Evolutionary conservation across 2,329 filamentous ascomycete species (phyloP), one percentile per base, ranked within the genome.

Genomic region (Scedosporium dehoogii): DNA sequence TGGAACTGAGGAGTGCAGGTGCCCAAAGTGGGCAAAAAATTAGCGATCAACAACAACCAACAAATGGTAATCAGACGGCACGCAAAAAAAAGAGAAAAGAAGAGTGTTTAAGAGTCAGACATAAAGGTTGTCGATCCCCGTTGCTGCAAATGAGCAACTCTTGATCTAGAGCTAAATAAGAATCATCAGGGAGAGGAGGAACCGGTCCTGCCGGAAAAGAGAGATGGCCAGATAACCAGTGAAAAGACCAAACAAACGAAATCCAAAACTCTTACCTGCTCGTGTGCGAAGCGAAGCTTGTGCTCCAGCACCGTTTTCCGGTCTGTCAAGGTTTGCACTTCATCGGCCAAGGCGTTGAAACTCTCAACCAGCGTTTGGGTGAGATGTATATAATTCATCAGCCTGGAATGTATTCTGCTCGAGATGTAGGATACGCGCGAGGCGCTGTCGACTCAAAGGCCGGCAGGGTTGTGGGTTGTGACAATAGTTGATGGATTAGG

Each of bases 91-190:
- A 12, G 12, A n/a, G 23, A 14, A n/a, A 14, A 42, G 44, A 33
- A 44, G 46, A 55, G 57, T 48, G 61, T 27, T 21, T 63, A 61
- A 64, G 57, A 48, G 71, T 79, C 77, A 78, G 76, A 73, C 70
- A 71, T 69, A 73, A 70, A 73, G 71, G 67, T 72, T 84, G 74
- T 89, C 85, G 79, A 81, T 89, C 87, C 84, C 75, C 71, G 79
- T 78, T 80, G 78, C 79, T 74, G 69, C 65, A 66, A 65, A 66
- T 38, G 33, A 71, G 81, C 78, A 83, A 81, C 86, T 90, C 82
- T 81, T 87, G 88, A 89, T 91, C 88, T 91, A 91, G 88, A 91
- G 88, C 88, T 91, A 90, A 88, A 72, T 72, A 69, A 70, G 29
- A 25, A 62, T 76, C 74, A 78, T 80, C 78, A 79, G 53, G 42